Conservation (phyloP, 2,329 filamentous ascomycete genomes). For the Ophiostoma ulmi region DNA sequence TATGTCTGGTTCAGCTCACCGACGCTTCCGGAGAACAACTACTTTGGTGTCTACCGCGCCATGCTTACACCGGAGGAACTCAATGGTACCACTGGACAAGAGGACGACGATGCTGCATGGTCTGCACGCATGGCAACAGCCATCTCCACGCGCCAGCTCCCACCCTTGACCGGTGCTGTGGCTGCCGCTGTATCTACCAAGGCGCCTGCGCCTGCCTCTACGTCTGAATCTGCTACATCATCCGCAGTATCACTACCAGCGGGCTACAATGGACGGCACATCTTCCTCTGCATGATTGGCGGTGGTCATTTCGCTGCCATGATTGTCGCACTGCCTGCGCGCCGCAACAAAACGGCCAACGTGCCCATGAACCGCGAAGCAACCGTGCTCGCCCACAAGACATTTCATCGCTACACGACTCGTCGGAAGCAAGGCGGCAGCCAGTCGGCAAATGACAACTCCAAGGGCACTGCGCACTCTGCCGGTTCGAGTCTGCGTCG, state of each 20-base stretch:
- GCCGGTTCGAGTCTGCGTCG: slow-evolving; percentile 83
- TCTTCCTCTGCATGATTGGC: slow-evolving; percentile 98
- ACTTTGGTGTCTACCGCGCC: slow-evolving; percentile 78
- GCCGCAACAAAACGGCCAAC: slow-evolving; percentile 62
- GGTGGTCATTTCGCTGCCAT: slow-evolving; percentile 97
- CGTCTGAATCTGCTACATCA: not conserved
- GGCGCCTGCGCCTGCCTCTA: not conserved
- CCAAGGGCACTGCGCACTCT: slow-evolving; percentile 54
- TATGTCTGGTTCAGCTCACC: slow-evolving; percentile 82
- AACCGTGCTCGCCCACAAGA: slow-evolving; percentile 89
- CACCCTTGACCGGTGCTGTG: slow-evolving; percentile 55
- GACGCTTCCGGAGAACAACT: slow-evolving; percentile 67
- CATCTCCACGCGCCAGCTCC: slow-evolving; percentile 71
- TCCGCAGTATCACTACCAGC: slow-evolving; percentile 29
- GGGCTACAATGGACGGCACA: slow-evolving; percentile 67
- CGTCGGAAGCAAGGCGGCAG: slow-evolving; percentile 92
- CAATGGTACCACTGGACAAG: not conserved
- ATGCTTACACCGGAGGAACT: slow-evolving; percentile 71
- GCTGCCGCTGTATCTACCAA: slow-evolving; percentile 38
- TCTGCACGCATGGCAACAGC: slow-evolving; percentile 52
- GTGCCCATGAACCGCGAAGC: slow-evolving; percentile 78
- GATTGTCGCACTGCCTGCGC: slow-evolving; percentile 83
- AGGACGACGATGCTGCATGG: slow-evolving; percentile 13
- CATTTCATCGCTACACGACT: slow-evolving; percentile 95
- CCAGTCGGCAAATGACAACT: slow-evolving; percentile 65